Evolutionary conservation across 139 green algal species (phyloP), one percentile per base, ranked within the genome.

Genomic region (Trebouxia sp.): DNA sequence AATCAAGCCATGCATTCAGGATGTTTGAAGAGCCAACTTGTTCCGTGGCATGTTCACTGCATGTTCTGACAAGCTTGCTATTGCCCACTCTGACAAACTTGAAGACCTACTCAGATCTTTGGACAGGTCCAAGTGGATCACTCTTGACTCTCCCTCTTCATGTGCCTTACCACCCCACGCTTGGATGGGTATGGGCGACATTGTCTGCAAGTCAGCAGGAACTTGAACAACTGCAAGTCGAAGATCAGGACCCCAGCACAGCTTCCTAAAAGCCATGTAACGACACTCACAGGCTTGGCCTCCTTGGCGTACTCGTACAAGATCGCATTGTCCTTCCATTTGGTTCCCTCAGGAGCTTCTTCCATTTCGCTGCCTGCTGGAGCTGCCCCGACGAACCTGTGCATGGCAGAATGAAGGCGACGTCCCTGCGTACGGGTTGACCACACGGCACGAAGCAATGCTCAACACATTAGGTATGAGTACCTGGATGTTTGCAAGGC

Each of bases 151-250:
- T 6, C 51, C 75, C n/a, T 41, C 24, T 37, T 80, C 37, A 42
- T 80, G 75, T 4, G 41, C 32, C 17, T 62, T 70, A 12, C 24
- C 75, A 55, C 41, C 30, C 48, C 62, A 80, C 11, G 75, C 38
- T 56, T 80, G 51, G 10, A 80, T 53, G 9, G 75, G 75, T 43
- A 80, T 53, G 7, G 75, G 75, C 26, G 35, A 53, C 51, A 80
- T 48, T 11, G 20, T 30, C 74, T 79, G 74, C 47, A 79, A 15
- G 3, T 20, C 28, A 69, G 47, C n/a, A n/a, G n/a, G n/a, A n/a
- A n/a, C n/a, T n/a, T n/a, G 4, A 17, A 14, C 15, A 53, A 53
- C 30, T 69, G 5, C 1, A 15, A 69, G 3, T 35, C 56, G 26
- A 22, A 37, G 28, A 22, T 69, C 56, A 69, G 14, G 3, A 20